phyloP scores from a whole-genome alignment of 345 rosid species.

The Eucalyptus albens region DNA sequence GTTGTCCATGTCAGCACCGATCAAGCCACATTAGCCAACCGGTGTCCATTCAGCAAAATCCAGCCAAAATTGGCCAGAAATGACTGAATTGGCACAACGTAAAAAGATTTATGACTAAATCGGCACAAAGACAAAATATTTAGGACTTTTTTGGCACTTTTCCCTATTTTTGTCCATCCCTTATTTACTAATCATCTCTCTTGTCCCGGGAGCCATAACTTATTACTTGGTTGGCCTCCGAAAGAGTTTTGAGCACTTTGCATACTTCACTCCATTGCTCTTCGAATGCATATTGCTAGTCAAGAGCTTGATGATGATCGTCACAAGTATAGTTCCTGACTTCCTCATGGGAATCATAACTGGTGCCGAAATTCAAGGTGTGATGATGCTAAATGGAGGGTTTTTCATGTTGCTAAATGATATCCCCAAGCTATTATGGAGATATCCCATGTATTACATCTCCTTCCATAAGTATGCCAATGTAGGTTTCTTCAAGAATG shows the following conservation, averaged over 20 bases:
- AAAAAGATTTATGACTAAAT: too few relatives aligned
- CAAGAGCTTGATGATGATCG: not conserved
- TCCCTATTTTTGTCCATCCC: too few relatives aligned
- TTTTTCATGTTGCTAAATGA: not conserved
- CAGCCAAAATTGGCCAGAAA: too few relatives aligned
- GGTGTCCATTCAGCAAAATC: too few relatives aligned
- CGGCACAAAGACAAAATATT: too few relatives aligned
- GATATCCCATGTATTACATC: conserved; percentile 12
- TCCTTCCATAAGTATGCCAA: conserved; percentile 11
- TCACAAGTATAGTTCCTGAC: not conserved
- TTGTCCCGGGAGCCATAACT: too few relatives aligned
- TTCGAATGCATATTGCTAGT: conserved; percentile 1
- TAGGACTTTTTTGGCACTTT: too few relatives aligned
- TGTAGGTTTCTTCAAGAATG: conserved; percentile 18
- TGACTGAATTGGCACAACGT: too few relatives aligned
- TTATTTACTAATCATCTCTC: too few relatives aligned
- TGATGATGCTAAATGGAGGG: not conserved
- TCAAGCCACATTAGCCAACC: too few relatives aligned
- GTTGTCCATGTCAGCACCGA: too few relatives aligned
- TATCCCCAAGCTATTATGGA: not conserved
- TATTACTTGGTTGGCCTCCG: not conserved
- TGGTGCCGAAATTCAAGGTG: not conserved
- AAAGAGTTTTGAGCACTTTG: conserved; percentile 15
- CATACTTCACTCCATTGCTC: conserved; percentile 14
- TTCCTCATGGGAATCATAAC: not conserved